Evolutionary conservation across 176 grass and related monocot species (phyloP).

Genomic region (Aegilops umbellulata): DNA sequence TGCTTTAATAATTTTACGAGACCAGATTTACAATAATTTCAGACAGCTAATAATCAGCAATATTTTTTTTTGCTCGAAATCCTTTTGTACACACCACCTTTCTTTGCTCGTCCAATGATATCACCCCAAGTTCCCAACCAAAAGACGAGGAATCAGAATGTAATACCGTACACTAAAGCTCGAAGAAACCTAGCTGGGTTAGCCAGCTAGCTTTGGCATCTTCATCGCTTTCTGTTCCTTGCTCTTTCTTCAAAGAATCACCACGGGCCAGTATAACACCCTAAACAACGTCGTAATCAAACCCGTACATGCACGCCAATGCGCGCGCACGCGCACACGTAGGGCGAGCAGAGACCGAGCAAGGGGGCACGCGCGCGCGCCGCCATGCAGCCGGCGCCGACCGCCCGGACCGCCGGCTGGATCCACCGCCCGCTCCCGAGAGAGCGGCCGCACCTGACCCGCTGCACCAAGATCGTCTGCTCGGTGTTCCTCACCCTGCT

Average conservation of each 20-base stretch:
- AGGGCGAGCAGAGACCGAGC: background rate
- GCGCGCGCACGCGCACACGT: background rate
- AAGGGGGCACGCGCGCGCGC: background rate
- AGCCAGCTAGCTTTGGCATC: background rate
- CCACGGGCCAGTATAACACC: background rate
- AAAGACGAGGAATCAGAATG: background rate
- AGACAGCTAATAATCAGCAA: too few species aligned
- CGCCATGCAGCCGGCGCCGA: background rate
- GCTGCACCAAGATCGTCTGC: conserved; percentile 60
- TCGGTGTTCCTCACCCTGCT: conserved; percentile 57
- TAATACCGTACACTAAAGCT: conserved; percentile 1
- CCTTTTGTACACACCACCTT: background rate
- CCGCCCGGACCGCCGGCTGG: background rate
- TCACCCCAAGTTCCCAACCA: background rate
- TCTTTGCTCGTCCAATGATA: background rate
- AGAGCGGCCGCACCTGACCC: conserved; percentile 41
- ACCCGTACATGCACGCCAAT: background rate
- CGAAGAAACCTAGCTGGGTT: conserved; percentile 13
- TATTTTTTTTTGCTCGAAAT: too few species aligned
- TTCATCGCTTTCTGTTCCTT: conserved; percentile 36
- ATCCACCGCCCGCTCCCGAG: background rate
- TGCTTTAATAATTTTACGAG: background rate
- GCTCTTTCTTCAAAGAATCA: conserved; percentile 49
- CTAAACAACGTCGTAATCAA: background rate
- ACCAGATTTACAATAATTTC: background rate